Evolutionary conservation across 768 basidiomycete species (phyloP), one percentile per base, ranked within the genome.

Genomic region (Pulveroboletus sp.): DNA sequence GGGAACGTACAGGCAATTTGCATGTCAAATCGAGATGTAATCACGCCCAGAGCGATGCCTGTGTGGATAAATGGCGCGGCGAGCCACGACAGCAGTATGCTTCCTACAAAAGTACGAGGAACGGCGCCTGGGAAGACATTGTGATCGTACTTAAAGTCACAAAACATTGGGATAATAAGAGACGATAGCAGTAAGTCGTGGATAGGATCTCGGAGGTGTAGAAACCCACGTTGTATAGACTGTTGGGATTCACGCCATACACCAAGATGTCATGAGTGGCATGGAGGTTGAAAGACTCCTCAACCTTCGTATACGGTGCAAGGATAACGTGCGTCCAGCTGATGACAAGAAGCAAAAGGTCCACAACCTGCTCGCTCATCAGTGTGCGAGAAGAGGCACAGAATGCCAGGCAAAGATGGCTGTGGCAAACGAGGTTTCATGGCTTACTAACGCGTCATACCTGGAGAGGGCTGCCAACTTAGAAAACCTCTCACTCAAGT

Each of bases 221-320:
- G 33, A 36, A 48, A 50, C 81, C 65, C 64, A 88, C 82, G 38
- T 80, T 76, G 35, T 56, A 61, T 26, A 89, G 65, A 31, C 58
- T 66, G 4, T 63, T 60, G 2, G 69, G 62, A 1, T 62, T 41
- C 15, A 82, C 63, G 2, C 93, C 93, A 60, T 92, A 84, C 70
- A 85, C 78, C 27, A 97, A 71, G 24, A 91, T 73, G 67, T 99
- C 96, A 62, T 96, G 91, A 1, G 77, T 78, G 0, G 91, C 93
- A 63, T 98, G 96, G 8, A 98, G 77, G 57, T 87, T 93, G 76
- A 97, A 97, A 61, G 87, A 89, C 70, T 99, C 96, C 68, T 99
- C 96, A 27, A 99, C 96, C 71, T 99, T 99, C 4, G 90, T 89
- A 65, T 87, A 92, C 0, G 96, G 95, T 3, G 89, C 80, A 4